Evolutionary conservation across 2,329 filamentous ascomycete species (phyloP), one percentile per base, ranked within the genome.

Genomic region (Diaporthe sp.): DNA sequence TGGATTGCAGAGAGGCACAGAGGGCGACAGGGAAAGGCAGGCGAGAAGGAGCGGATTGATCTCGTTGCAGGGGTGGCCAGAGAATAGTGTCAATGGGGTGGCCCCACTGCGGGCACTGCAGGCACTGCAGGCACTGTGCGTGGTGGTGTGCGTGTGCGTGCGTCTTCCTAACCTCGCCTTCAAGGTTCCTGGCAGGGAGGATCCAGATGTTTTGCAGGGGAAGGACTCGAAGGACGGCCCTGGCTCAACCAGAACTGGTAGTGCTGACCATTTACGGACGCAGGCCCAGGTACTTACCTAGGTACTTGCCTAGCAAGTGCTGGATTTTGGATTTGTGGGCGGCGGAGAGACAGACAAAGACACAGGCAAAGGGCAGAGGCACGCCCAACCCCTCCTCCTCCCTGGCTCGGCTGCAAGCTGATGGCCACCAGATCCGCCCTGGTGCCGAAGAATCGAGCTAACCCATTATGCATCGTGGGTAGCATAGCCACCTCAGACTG

Each of bases 11-110:
- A 63, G 56, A 61, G 35, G 39, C 32, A 42, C 69, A 63, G 56
- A 61, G 35, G 37, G 69, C 42, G 55, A 70, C 39, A 47, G 53
- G 56, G 53, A 71, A 63, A 50, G 47, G 69, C 69, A 61, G 70
- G 70, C 70, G 56, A 63, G 70, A 63, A 71, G 70, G 70, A 71
- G 56, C 70, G 70, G 70, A 47, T 68, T 68, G 63, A 68, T 53
- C 47, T 68, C 47, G 47, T 53, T 53, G 63, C 63, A 68, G 47
- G 63, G 63, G 47, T 68, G 32, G 44, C n/a, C 44, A 51, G 47
- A 39, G 63, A 19, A 68, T 30, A 66, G 61, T 51, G 32, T 68
- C 44, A n/a, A 68, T 39, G 63, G 63, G n/a, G 37, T 25, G 47
- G 63, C 32, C 47, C 63, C 63, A 68, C 61, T 35, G 59, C 39